Base-by-base conservation (phyloP, 768 basidiomycete genomes). In the Lactifluus volemus region DNA sequence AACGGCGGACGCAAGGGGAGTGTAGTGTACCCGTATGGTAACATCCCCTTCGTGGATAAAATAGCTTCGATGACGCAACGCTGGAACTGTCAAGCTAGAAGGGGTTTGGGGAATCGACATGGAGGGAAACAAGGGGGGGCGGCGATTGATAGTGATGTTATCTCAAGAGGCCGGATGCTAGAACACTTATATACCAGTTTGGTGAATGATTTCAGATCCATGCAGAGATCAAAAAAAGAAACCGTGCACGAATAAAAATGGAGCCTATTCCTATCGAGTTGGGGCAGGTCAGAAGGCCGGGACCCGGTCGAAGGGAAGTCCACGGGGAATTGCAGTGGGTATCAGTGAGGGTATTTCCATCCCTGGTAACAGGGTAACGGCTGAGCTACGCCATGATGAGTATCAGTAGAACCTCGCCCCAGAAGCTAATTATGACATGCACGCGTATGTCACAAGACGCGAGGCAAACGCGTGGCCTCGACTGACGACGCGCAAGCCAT, bases 401-500 rank as follows among this genome's bases (percentile, higher is more conserved):
- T 7, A 17, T 36, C 42, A 49, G 56, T 32, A 39, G 25, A 53
- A 56, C 30, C 61, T 38, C 44, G 49, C 60, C 54, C 41, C 12
- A 25, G 12, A 41, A 12, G 21, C 25, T 34, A 8, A 34, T 52
- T 53, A 58, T 63, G 51, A 63, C 53, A 58, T 19, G 32, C 56
- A 58, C 56, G 61, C 45, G 45, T 49, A 47, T 49, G 56, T 58
- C 47, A 51, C 39, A 19, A 30, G 36, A 53, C 61, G 55, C 30
- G 57, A 63, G 61, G 61, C 52, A 49, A 58, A 58, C 52, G 61
- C 61, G 34, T 63, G 61, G 52, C 52, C 8, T 14, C 38, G 21
- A 34, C 19, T 42, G 17, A 49, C 56, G 42, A 49, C 57, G 53
- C 56, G 52, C 48, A 56, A 38, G 38, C 29, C 15, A 38, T 0